Evolutionary conservation across 2,329 filamentous ascomycete genomes (phyloP).

Genomic region (Monilinia laxa): DNA sequence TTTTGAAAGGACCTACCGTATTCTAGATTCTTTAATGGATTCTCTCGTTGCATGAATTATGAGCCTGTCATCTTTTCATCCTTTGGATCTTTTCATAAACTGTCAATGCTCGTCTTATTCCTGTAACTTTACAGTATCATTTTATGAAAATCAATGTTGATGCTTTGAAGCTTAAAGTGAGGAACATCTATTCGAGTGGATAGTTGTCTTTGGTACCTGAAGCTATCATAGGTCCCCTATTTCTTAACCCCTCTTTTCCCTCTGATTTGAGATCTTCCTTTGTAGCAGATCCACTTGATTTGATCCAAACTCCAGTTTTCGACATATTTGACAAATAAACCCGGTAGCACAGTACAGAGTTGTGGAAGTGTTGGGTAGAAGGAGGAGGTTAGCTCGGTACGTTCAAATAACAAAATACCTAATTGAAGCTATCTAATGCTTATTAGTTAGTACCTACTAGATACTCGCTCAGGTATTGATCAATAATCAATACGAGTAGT

Average conservation of each 20-base stretch:
- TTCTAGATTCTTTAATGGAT: neutral
- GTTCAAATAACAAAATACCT: neutral
- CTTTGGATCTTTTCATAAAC: neutral
- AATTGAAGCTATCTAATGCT: too few species aligned
- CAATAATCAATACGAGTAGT: too few species aligned
- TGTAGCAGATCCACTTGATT: constrained; percentile 12
- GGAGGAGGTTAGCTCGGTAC: neutral
- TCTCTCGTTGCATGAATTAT: constrained; percentile 6
- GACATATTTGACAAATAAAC: neutral
- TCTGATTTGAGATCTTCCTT: neutral
- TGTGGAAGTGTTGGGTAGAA: neutral
- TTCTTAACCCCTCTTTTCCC: constrained; percentile 7
- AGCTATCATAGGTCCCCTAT: constrained; percentile 19
- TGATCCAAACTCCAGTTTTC: constrained; percentile 1
- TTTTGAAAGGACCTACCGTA: neutral
- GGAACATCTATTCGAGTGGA: constrained; percentile 1
- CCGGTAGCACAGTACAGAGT: too few species aligned
- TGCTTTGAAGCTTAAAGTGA: constrained; percentile 15
- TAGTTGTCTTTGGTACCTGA: constrained; percentile 14
- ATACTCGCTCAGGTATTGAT: too few species aligned
- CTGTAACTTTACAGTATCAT: too few species aligned
- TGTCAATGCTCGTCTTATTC: too few species aligned
- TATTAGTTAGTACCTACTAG: too few species aligned
- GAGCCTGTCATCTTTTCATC: neutral
- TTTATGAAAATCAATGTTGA: neutral